These are phyloP conservation scores for Metarhizium brunneum DNA, from an alignment of 2,329 filamentous ascomycete genomes.

Conservation along the genomic window DNA sequence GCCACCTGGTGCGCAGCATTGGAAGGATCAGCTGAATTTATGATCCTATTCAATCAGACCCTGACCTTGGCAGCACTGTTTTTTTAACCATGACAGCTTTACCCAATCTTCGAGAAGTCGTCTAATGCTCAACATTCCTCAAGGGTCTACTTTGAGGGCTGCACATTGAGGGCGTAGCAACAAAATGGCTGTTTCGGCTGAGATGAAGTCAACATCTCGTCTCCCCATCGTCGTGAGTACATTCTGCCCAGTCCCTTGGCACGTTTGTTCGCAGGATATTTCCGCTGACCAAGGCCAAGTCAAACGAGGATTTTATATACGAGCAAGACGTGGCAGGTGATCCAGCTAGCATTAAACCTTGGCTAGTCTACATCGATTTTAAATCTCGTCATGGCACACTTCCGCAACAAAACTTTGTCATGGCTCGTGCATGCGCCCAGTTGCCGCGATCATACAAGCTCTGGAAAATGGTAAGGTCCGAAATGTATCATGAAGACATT, in stretches of 20 bases:
- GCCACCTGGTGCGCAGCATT: not conserved
- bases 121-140: not conserved
- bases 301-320: slow-evolving; percentile 86
- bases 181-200: not conserved
- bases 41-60: not conserved
- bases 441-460: slow-evolving; percentile 94
- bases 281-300: slow-evolving; percentile 33
- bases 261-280: not conserved
- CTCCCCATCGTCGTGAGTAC: not conserved
- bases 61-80: not conserved
- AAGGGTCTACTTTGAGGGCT: not conserved
- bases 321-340: slow-evolving; percentile 92
- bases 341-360: slow-evolving; percentile 78
- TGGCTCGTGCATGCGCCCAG: slow-evolving; percentile 84
- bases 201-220: not conserved
- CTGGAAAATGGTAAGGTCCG: slow-evolving; percentile 72
- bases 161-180: not conserved
- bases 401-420: slow-evolving; percentile 75
- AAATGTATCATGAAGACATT: slow-evolving; percentile 1
- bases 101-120: not conserved
- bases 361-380: slow-evolving; percentile 88
- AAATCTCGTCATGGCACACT: slow-evolving; percentile 79
- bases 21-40: not conserved
- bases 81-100: not conserved
- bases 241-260: not conserved